A percentile compares a stretch with the other conserved stretches of the same genome.
Conservation (phyloP, 345 rosid species). For the Hirschfeldia incana region DNA sequence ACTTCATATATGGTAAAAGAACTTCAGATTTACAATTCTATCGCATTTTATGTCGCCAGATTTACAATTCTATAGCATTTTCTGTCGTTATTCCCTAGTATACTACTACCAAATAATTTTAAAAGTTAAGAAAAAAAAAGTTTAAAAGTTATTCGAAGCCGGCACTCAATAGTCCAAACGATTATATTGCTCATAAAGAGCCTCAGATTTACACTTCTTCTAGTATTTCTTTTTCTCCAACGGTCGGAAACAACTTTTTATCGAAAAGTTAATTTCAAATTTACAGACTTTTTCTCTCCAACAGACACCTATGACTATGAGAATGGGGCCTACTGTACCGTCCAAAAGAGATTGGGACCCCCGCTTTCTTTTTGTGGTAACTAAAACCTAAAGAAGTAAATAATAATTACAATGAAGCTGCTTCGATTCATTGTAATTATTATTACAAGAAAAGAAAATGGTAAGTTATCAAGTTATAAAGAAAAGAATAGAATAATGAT, state of each 20-base stretch:
- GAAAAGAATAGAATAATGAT: neutral
- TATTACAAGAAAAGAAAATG: too few species aligned
- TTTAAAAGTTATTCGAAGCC: neutral
- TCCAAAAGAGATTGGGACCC: neutral
- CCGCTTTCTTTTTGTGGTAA: neutral
- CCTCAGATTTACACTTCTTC: too few species aligned
- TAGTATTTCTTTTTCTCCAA: too few species aligned
- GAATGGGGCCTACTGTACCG: too few species aligned
- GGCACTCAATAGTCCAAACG: slow-evolving; percentile 15
- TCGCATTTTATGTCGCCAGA: neutral
- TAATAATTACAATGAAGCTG: neutral
- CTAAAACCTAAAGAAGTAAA: too few species aligned
- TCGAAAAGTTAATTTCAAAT: too few species aligned
- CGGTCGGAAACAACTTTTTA: too few species aligned
- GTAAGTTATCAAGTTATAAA: too few species aligned
- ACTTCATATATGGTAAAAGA: neutral
- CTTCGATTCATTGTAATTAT: too few species aligned
- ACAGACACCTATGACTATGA: neutral
- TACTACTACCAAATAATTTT: neutral
- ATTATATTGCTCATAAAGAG: neutral
- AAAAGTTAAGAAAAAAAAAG: too few species aligned
- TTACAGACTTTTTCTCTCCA: neutral
- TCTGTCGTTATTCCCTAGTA: too few species aligned
- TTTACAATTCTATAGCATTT: neutral
- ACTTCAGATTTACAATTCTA: neutral